A percentile compares a stretch with the other conserved stretches of the same genome.
These are phyloP conservation scores for Aristolochia fimbriata DNA, from an alignment of 164 flowering plant genomes.

Conservation along the genomic window DNA sequence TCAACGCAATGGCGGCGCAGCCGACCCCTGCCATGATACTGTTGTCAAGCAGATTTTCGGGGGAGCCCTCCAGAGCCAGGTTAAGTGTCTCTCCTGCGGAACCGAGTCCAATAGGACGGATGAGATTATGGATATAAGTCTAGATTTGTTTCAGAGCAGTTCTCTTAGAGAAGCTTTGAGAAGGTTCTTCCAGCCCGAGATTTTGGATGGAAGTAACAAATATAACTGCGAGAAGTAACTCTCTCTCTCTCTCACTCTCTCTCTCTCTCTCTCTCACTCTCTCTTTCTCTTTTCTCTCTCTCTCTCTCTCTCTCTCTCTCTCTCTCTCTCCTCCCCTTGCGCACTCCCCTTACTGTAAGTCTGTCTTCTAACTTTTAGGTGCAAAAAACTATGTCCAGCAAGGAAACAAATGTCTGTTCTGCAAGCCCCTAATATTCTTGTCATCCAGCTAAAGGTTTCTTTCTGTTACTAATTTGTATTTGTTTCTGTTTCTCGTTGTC, in stretches of 20 bases:
- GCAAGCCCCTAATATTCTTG: slow-evolving; percentile 92
- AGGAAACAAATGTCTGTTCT: slow-evolving; percentile 87
- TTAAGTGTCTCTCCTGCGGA: slow-evolving; percentile 77
- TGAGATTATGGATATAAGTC: slow-evolving; percentile 94
- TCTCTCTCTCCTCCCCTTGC: background rate
- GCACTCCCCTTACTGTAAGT: background rate
- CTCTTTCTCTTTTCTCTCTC: background rate
- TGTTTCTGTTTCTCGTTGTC: background rate
- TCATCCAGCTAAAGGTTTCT: slow-evolving; percentile 82
- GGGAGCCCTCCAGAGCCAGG: slow-evolving; percentile 86
- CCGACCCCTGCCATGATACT: slow-evolving; percentile 9
- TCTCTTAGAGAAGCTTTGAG: slow-evolving; percentile 67
- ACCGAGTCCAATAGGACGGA: slow-evolving; percentile 75
- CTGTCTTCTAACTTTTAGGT: slow-evolving; percentile 28
- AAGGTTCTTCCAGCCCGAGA: slow-evolving; percentile 80
- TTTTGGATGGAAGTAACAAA: slow-evolving; percentile 83
- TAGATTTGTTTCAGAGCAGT: slow-evolving; percentile 53
- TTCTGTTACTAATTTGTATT: background rate
- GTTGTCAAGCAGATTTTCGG: slow-evolving; percentile 89
- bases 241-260: slow-evolving; percentile 1
- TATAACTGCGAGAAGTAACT: slow-evolving; percentile 79
- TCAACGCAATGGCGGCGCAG: slow-evolving; percentile 18
- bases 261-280: background rate
- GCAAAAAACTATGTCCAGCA: slow-evolving; percentile 80
- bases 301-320: background rate